Base-by-base conservation (phyloP, 1,284 basidiomycete species). In the Vanrija pseudolonga region DNA sequence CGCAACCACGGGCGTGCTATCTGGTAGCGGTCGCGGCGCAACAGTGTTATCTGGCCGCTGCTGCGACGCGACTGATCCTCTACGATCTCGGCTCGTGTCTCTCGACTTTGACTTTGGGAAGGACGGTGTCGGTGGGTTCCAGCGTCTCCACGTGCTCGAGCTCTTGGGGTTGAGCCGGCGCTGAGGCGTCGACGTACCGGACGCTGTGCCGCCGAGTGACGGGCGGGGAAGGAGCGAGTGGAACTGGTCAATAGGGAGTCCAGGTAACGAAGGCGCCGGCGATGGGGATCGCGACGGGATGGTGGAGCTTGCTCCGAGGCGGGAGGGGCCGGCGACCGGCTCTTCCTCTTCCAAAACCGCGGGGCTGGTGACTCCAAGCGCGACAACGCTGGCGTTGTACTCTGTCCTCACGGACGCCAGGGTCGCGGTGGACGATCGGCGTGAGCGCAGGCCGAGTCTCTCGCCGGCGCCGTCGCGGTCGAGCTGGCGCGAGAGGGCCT, bases 391-490 rank as follows among this genome's bases (percentile, higher is more conserved):
- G n/a, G 41, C 44, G 4, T 41, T 18, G 28, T 46, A 52, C 17
- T 51, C 51, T 45, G 54, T 52, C 18, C 53, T 51, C 43, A 58
- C 42, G 17, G 53, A 56, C 26, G 57, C 51, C 2, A 72, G 47
- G 5, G 72, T 74, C 39, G 67, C 69, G 11, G 50, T 63, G 32
- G 63, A 66, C 11, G 63, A 64, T 18, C 67, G 32, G 15, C 72
- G 53, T 45, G 67, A 71, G n/a, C 72, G 57, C 46, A 74, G 50
- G 1, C 71, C 69, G 58, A 74, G 70, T 37, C 64, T 60, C 32
- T 63, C 59, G 17, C 72, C 72, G 5, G 69, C 69, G 17, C 60
- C 51, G 60, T 71, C 68, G 14, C 65, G 62, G 57, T 74, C 71
- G 4, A 74, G 63, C 53, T 73, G 71, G 14, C 65, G 60, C 2